A percentile compares a stretch with the other conserved stretches of the same genome.
Conservation (phyloP, 768 basidiomycete species). For the Termitomyces sp. region DNA sequence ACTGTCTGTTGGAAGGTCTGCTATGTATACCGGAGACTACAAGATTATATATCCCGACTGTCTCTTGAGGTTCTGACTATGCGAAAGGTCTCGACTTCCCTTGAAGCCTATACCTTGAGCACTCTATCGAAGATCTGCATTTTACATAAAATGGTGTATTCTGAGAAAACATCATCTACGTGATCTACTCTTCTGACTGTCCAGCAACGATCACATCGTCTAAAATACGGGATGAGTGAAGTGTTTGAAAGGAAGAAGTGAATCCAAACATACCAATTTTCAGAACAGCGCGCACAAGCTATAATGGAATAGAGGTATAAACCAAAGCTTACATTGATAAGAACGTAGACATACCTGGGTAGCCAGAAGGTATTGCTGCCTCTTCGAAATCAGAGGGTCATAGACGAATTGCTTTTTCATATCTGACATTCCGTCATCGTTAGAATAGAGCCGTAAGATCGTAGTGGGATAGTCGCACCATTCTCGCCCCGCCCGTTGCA, state of each 20-base stretch:
- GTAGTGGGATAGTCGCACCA: constrained; percentile 46
- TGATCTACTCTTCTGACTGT: constrained; percentile 16
- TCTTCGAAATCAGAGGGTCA: constrained; percentile 95
- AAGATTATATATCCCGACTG: too few relatives aligned
- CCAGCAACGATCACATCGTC: constrained; percentile 18
- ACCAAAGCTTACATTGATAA: neutral
- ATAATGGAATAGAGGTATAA: constrained; percentile 1
- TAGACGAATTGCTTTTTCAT: constrained; percentile 98
- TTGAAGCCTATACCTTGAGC: neutral
- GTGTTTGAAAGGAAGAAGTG: neutral
- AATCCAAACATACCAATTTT: constrained; percentile 66
- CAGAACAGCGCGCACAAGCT: constrained; percentile 83
- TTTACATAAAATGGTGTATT: neutral
- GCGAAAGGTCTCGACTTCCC: neutral
- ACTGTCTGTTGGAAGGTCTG: too few relatives aligned
- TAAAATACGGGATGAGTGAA: neutral
- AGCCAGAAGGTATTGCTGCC: constrained; percentile 96
- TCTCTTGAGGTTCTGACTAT: too few relatives aligned
- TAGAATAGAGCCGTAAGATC: neutral
- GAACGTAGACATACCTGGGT: constrained; percentile 65
- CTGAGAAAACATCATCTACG: neutral
- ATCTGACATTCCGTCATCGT: constrained; percentile 45
- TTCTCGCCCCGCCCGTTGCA: constrained; percentile 84
- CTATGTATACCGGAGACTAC: too few relatives aligned
- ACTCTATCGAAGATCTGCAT: neutral